Evolutionary conservation across 2,329 filamentous ascomycete species (phyloP).

Genomic region (Colletotrichum liaoningense): DNA sequence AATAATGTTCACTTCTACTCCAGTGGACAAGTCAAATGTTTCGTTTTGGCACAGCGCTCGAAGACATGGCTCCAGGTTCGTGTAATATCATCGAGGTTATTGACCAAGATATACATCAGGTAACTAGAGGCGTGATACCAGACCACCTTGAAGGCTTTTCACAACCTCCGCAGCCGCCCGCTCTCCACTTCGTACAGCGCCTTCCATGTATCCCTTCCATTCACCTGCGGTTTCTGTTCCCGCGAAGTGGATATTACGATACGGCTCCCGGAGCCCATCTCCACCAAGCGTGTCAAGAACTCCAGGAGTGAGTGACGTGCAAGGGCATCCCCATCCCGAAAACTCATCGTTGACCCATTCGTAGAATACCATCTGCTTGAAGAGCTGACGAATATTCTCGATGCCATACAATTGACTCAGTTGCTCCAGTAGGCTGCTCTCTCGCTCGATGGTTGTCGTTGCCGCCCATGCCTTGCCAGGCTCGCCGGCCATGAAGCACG

Average conservation of each 20-base stretch:
- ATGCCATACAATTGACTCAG: constrained; percentile 40
- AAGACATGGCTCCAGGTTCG: too few relatives aligned
- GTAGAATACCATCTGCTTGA: constrained; percentile 46
- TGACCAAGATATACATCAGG: too few relatives aligned
- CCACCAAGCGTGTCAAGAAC: constrained; percentile 47
- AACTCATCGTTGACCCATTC: constrained; percentile 54
- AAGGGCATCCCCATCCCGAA: constrained; percentile 53
- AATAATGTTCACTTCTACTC: too few relatives aligned
- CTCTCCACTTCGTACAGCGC: constrained; percentile 62
- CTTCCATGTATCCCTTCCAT: constrained; percentile 71
- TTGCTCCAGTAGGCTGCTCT: constrained; percentile 41
- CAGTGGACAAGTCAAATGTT: too few relatives aligned
- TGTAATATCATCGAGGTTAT: too few relatives aligned
- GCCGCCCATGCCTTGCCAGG: constrained; percentile 47
- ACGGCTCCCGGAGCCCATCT: constrained; percentile 46
- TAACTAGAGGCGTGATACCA: constrained; percentile 17
- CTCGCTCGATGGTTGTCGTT: constrained; percentile 37
- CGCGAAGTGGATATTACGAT: constrained; percentile 55
- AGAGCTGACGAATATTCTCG: constrained; percentile 37
- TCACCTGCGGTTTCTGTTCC: constrained; percentile 64
- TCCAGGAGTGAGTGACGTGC: constrained; percentile 49
- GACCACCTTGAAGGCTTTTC: not conserved
- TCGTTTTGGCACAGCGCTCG: too few relatives aligned
- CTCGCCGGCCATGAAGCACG: constrained; percentile 54
- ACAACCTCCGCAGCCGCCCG: constrained; percentile 59